Conservation (phyloP, 2,329 filamentous ascomycete genomes). For the Trichophyton simii region DNA sequence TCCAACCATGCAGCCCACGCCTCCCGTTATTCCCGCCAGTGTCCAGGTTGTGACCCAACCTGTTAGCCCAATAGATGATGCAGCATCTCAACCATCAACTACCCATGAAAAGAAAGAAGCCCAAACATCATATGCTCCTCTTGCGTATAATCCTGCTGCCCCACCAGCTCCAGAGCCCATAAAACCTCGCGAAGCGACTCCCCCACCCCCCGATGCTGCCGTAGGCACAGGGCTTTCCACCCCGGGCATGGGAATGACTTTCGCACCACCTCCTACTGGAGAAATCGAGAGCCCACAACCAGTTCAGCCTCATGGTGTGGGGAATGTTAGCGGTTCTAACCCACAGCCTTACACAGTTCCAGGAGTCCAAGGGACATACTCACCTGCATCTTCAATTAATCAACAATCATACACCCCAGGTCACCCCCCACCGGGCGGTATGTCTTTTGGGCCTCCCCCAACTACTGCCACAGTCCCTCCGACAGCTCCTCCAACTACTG, state of each 20-base stretch:
- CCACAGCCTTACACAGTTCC: constrained; percentile 4
- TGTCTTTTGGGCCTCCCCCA: constrained; percentile 19
- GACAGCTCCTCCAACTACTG: constrained; percentile 8
- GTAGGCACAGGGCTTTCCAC: constrained; percentile 35
- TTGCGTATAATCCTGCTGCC: constrained; percentile 55
- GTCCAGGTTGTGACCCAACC: constrained; percentile 15
- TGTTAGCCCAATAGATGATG: constrained; percentile 10
- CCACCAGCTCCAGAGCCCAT: constrained; percentile 54
- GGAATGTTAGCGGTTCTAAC: background rate
- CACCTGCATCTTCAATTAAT: constrained; percentile 10
- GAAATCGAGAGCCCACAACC: constrained; percentile 7
- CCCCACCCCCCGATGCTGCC: constrained; percentile 46
- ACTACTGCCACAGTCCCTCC: constrained; percentile 6
- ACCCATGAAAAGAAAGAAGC: constrained; percentile 15
- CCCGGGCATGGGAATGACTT: constrained; percentile 25
- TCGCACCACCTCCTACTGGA: constrained; percentile 20
- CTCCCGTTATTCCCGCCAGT: constrained; percentile 15
- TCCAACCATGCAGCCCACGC: constrained; percentile 17
- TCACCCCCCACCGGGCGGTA: constrained; percentile 11
- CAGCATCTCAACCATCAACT: background rate
- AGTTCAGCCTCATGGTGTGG: background rate
- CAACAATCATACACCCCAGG: constrained; percentile 5
- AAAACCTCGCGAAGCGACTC: constrained; percentile 53
- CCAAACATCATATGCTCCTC: constrained; percentile 34
- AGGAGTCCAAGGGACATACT: background rate